phyloP scores from a whole-genome alignment of 305 asterid species.

The Withania somnifera region DNA sequence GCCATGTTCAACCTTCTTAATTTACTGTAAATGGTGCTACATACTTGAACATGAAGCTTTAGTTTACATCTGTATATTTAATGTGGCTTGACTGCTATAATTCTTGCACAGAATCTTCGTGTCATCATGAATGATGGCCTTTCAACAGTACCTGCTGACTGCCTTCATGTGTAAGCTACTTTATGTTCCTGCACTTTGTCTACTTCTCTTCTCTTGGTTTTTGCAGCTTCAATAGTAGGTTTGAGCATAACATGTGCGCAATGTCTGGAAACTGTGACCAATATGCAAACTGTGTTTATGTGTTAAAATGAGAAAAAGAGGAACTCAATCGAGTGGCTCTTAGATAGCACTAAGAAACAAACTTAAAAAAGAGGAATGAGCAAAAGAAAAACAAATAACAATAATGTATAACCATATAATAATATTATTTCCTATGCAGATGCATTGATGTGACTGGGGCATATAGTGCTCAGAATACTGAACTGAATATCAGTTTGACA shows the following conservation, averaged over 20 bases:
- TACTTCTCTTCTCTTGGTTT: background rate
- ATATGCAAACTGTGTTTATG: background rate
- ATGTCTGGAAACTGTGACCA: background rate
- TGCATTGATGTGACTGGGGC: slow-evolving; percentile 97
- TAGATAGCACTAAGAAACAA: background rate
- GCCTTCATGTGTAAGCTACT: slow-evolving; percentile 77
- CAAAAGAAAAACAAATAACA: background rate
- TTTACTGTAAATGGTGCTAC: background rate
- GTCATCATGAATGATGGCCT: slow-evolving; percentile 98
- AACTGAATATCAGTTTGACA: slow-evolving; percentile 89
- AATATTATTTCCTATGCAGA: slow-evolving; percentile 36
- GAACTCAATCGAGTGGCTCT: background rate
- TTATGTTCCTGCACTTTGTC: slow-evolving; percentile 5
- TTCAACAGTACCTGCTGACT: slow-evolving; percentile 77
- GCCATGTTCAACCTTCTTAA: background rate
- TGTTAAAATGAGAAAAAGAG: background rate
- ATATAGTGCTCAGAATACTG: slow-evolving; percentile 85
- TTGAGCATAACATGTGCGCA: background rate
- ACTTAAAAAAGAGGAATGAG: background rate
- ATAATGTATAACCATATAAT: background rate
- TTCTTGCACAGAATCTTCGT: slow-evolving; percentile 71
- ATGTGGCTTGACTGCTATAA: slow-evolving; percentile 18
- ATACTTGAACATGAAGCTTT: background rate
- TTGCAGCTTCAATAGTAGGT: background rate
- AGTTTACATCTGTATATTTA: slow-evolving; percentile 8